These are phyloP conservation scores for Clarkia xantiana DNA, from an alignment of 345 rosid species.

Conservation along the genomic window DNA sequence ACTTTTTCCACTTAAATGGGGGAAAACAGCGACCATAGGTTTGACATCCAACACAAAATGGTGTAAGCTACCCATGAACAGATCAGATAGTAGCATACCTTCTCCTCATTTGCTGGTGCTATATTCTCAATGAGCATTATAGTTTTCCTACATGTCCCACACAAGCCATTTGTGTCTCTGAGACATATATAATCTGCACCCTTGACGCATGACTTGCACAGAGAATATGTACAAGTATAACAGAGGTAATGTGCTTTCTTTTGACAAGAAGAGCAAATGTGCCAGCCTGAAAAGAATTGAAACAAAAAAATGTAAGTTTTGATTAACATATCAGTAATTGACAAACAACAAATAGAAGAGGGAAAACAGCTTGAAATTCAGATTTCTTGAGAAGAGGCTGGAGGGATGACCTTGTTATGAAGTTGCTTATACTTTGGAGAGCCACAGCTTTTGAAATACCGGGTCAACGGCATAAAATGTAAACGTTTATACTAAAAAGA, in stretches of 20 bases:
- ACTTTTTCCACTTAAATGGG: too few species aligned
- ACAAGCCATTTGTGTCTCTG: slow-evolving; percentile 79
- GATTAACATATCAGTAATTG: too few species aligned
- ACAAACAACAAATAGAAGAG: too few species aligned
- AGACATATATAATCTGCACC: slow-evolving; percentile 68
- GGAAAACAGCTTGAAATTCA: too few species aligned
- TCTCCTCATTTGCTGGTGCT: slow-evolving; percentile 33
- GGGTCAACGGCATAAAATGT: too few species aligned
- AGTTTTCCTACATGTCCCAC: slow-evolving; percentile 78
- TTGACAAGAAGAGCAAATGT: slow-evolving; percentile 78
- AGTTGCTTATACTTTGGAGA: too few species aligned
- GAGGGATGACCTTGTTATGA: too few species aligned
- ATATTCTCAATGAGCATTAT: slow-evolving; percentile 75
- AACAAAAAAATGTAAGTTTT: too few species aligned
- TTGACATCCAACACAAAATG: not conserved
- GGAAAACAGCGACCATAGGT: too few species aligned
- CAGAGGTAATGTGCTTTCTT: slow-evolving; percentile 76
- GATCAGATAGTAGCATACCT: slow-evolving; percentile 35
- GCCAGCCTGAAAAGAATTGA: slow-evolving; percentile 68
- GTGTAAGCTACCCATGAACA: not conserved
- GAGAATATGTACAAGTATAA: slow-evolving; percentile 88
- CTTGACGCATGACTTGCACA: slow-evolving; percentile 79
- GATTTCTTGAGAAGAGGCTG: too few species aligned
- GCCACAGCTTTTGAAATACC: too few species aligned
- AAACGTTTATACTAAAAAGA: too few species aligned